Evolutionary conservation across 306 rosid species (phyloP), one percentile per base, ranked within the genome.

Genomic region (Rosa chinensis): DNA sequence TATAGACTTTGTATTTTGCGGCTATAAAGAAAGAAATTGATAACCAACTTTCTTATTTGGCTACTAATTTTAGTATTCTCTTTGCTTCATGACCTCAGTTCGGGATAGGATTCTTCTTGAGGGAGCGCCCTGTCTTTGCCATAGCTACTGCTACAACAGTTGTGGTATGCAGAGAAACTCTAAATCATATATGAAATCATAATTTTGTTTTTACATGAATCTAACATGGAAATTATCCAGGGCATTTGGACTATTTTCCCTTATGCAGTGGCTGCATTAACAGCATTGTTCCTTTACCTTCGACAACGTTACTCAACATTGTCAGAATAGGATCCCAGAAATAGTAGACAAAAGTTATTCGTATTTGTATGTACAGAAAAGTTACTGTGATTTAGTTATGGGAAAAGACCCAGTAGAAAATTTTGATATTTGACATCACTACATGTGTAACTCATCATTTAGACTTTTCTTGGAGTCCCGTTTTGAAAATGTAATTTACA

Each of bases 161-260:
- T n/a, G 82, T 88, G 91, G 95, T 88, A 85, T 69, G 82, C 45
- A 74, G 44, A 3, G 39, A 43, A 45, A 18, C 44, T 20, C 48
- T 14, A 44, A 59, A 66, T 39, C 70, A 48, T 28, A 16, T 6
- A 25, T 56, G 4, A 72, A 77, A 37, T 70, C 53, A 50, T 37
- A 55, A 61, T 40, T 32, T 68, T 78, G 20, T 44, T 77, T 66
- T 42, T 4, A 48, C 49, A 69, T 72, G 69, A 79, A 75, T 77
- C 77, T 76, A 45, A 82, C 72, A 39, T 56, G 73, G 72, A 62
- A 13, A 79, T 43, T 70, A 20, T 66, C 62, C 79, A 84, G 93
- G 93, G 96, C 43, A 71, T 89, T 83, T 91, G 89, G 90, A 87
- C 93, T 43, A 25, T 84, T 76, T 89, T 87, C 43, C 92, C 88